phyloP scores from a whole-genome alignment of 1,139 yeast species.

The Geotrichum macrosporum region DNA sequence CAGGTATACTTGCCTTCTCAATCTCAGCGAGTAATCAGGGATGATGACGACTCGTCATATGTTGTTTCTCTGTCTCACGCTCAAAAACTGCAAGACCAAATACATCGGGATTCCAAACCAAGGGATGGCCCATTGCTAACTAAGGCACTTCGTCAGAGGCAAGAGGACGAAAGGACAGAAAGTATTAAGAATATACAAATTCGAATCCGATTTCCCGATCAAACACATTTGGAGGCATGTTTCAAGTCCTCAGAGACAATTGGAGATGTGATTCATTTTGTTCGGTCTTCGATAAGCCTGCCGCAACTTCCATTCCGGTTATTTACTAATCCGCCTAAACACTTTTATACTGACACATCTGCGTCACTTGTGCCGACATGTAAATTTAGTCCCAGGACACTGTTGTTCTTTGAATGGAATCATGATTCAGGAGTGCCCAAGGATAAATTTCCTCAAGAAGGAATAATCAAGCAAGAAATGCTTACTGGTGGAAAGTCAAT shows the following conservation, averaged over 20 bases:
- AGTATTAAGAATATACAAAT: constrained; percentile 24
- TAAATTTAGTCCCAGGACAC: constrained; percentile 32
- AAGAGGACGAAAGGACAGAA: constrained; percentile 28
- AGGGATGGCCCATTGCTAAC: constrained; percentile 34
- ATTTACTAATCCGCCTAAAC: constrained; percentile 34
- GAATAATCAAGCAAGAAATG: constrained; percentile 24
- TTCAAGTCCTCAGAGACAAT: constrained; percentile 33
- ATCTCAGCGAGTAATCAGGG: constrained; percentile 20
- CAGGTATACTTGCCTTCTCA: constrained; percentile 27
- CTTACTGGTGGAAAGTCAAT: constrained; percentile 28
- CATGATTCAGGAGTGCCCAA: constrained; percentile 16
- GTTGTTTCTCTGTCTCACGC: constrained; percentile 18
- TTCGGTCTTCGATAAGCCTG: constrained; percentile 27
- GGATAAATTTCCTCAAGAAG: constrained; percentile 16
- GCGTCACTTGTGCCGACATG: constrained; percentile 27
- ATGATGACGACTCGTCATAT: constrained; percentile 26
- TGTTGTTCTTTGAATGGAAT: constrained; percentile 34
- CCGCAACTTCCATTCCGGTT: constrained; percentile 31
- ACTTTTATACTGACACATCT: constrained; percentile 25
- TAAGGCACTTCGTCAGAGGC: constrained; percentile 30
- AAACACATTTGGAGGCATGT: constrained; percentile 33
- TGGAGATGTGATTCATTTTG: constrained; percentile 31
- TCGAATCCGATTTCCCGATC: constrained; percentile 37
- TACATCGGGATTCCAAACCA: constrained; percentile 27
- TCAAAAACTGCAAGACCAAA: constrained; percentile 23